Evolutionary conservation across 345 rosid species (phyloP).

Genomic region (Eucalyptus sp.): DNA sequence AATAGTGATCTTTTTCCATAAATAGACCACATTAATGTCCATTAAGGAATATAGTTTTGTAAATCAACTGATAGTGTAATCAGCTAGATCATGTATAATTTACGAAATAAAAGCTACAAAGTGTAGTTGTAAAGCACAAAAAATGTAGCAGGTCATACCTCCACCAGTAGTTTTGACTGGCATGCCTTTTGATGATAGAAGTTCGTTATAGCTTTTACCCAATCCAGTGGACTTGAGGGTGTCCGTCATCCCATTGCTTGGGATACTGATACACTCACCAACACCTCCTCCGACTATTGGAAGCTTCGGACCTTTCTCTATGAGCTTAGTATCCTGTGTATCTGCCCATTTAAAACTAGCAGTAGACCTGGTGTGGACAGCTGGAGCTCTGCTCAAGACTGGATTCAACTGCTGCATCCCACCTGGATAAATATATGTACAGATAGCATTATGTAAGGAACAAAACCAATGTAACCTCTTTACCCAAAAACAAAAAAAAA

Average conservation of each 20-base stretch:
- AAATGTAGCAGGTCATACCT: not conserved
- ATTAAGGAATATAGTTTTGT: not conserved
- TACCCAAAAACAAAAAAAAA: not conserved
- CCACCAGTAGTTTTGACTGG: constrained; percentile 19
- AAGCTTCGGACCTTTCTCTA: constrained; percentile 29
- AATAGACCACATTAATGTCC: not conserved
- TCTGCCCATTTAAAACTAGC: constrained; percentile 32
- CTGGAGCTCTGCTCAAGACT: constrained; percentile 36
- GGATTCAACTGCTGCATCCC: constrained; percentile 50
- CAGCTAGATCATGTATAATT: not conserved
- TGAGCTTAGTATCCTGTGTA: constrained; percentile 26
- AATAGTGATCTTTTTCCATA: not conserved
- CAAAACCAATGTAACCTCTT: not conserved
- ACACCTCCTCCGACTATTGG: constrained; percentile 27
- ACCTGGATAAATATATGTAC: constrained; percentile 26
- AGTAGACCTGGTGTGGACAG: constrained; percentile 24
- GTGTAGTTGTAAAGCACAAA: not conserved
- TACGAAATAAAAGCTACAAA: not conserved
- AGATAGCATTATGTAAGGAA: not conserved
- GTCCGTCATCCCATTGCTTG: constrained; percentile 15
- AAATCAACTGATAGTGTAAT: not conserved
- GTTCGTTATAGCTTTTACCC: constrained; percentile 25
- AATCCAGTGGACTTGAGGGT: constrained; percentile 6
- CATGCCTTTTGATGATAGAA: constrained; percentile 20
- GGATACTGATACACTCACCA: constrained; percentile 24